phyloP scores from a whole-genome alignment of 1,139 yeast genomes.

The Lodderomyces oxycetoniae region DNA sequence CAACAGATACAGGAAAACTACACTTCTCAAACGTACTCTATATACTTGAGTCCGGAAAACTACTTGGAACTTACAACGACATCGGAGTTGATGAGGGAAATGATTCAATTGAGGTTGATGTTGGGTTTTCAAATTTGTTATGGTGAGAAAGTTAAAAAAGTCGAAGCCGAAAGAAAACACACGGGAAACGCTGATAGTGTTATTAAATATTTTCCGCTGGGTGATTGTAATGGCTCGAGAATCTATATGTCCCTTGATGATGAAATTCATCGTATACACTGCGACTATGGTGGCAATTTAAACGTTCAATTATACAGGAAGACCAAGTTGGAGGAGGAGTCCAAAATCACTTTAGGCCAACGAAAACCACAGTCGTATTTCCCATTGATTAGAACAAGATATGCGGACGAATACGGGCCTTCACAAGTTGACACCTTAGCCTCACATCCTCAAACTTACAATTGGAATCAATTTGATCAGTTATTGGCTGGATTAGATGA shows the following conservation, averaged over 20 bases:
- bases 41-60: constrained; percentile 53
- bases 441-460: constrained; percentile 50
- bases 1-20: constrained; percentile 61
- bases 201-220: constrained; percentile 39
- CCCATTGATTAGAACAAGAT: constrained; percentile 71
- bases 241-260: constrained; percentile 74
- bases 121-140: constrained; percentile 89
- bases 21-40: constrained; percentile 61
- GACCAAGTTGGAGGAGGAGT: constrained; percentile 19
- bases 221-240: constrained; percentile 49
- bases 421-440: constrained; percentile 55
- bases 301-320: constrained; percentile 69
- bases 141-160: constrained; percentile 58
- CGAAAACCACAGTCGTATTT: constrained; percentile 25
- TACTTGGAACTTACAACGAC: constrained; percentile 49
- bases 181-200: constrained; percentile 50
- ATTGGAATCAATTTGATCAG: constrained; percentile 93
- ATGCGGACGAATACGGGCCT: constrained; percentile 62
- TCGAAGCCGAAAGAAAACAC: constrained; percentile 59
- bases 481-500: constrained; percentile 86
- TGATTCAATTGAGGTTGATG: constrained; percentile 77
- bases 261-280: constrained; percentile 77
- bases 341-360: constrained; percentile 20
- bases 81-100: constrained; percentile 70
- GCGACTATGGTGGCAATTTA: constrained; percentile 64